These are phyloP conservation scores for Pseudogymnoascus sp. DNA, from an alignment of 2,329 filamentous ascomycete genomes.

Conservation along the genomic window DNA sequence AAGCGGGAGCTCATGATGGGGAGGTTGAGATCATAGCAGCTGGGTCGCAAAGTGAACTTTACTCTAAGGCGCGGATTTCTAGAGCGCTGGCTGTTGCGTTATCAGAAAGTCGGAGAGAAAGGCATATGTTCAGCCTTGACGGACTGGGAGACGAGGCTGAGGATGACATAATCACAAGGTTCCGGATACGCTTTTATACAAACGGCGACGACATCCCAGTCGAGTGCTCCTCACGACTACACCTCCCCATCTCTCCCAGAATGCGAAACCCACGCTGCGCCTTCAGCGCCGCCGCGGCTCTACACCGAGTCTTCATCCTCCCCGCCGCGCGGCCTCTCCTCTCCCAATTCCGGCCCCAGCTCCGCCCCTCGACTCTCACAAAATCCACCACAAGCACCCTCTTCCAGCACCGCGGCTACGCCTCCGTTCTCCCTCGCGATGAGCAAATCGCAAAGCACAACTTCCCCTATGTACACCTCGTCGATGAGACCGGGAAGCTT, in stretches of 20 bases:
- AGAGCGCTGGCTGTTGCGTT: neutral
- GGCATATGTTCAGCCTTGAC: neutral
- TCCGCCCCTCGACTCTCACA: conserved; percentile 5
- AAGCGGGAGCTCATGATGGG: neutral
- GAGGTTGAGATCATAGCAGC: neutral
- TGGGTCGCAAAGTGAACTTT: neutral
- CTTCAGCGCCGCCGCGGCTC: conserved; percentile 38
- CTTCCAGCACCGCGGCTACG: conserved; percentile 14
- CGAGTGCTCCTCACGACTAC: neutral
- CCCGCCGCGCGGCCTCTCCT: conserved; percentile 27
- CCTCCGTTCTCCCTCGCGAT: conserved; percentile 34
- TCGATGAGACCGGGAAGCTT: conserved; percentile 32
- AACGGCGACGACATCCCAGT: neutral
- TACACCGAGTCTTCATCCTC: conserved; percentile 41
- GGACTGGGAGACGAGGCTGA: neutral
- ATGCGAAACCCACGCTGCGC: conserved; percentile 27
- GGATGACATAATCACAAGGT: neutral
- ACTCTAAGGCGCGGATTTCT: neutral
- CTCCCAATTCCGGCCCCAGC: conserved; percentile 19
- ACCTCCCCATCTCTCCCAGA: neutral
- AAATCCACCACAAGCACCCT: neutral
- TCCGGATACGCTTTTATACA: neutral
- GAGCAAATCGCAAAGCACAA: conserved; percentile 36
- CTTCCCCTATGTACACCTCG: conserved; percentile 36
- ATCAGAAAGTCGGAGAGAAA: neutral